Conservation (phyloP, 1,284 basidiomycete species). For the Pseudozyma thailandica region DNA sequence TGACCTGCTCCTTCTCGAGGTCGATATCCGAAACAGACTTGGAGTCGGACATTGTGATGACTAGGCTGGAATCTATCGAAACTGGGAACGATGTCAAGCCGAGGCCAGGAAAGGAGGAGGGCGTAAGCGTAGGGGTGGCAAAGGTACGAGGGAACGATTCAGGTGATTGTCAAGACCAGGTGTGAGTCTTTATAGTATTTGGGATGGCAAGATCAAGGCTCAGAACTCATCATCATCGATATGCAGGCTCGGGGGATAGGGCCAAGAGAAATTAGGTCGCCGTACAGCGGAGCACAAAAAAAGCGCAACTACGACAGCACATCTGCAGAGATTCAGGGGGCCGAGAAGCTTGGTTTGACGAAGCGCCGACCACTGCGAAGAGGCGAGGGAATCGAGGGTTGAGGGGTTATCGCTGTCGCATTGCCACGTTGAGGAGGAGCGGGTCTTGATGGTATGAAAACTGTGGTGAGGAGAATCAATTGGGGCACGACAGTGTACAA, state of each 20-base stretch:
- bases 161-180: background rate
- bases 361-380: background rate
- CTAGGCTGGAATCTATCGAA: slow-evolving; percentile 16
- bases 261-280: background rate
- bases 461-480: too few relatives aligned
- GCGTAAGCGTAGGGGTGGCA: slow-evolving; percentile 1
- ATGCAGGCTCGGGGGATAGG: background rate
- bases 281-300: slow-evolving; percentile 1
- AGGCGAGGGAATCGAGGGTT: slow-evolving; percentile 14
- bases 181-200: slow-evolving; percentile 12
- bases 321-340: background rate
- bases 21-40: slow-evolving; percentile 35
- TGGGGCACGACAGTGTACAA: background rate
- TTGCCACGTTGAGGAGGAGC: slow-evolving; percentile 20
- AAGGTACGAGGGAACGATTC: slow-evolving; percentile 2
- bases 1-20: slow-evolving; percentile 37
- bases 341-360: slow-evolving; percentile 5
- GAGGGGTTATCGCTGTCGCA: slow-evolving; percentile 30
- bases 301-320: background rate
- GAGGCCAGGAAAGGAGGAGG: slow-evolving; percentile 4
- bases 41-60: slow-evolving; percentile 28
- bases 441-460: background rate
- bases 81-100: slow-evolving; percentile 22
- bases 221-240: background rate
- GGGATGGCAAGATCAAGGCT: background rate